phyloP scores from a whole-genome alignment of 1,284 basidiomycete species.

The Salmacisia buchloeana region DNA sequence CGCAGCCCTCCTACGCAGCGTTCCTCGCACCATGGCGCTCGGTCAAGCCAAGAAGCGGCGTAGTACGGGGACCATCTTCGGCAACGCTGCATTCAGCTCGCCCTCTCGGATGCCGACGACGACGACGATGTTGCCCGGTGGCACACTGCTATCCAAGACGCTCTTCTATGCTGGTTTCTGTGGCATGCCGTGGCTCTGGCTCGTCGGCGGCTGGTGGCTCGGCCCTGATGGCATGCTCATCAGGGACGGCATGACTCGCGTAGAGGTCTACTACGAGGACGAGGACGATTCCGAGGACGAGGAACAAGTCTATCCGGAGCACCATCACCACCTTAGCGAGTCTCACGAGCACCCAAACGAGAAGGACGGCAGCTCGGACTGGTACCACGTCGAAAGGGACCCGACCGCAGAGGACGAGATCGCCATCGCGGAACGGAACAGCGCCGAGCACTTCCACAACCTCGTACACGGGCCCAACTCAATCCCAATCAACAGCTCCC shows the following conservation, averaged over 20 bases:
- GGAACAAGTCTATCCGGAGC: too few species aligned
- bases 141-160: neutral
- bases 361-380: too few species aligned
- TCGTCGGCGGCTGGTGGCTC: slow-evolving; percentile 37
- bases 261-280: neutral
- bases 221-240: neutral
- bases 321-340: too few species aligned
- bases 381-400: too few species aligned
- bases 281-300: too few species aligned
- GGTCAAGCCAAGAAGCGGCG: neutral
- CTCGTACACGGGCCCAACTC: neutral
- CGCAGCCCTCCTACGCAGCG: neutral
- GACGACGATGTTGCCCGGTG: neutral
- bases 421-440: too few species aligned
- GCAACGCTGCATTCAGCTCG: neutral
- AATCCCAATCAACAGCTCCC: neutral
- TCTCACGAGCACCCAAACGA: too few species aligned
- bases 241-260: neutral
- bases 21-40: neutral
- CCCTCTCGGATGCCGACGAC: neutral
- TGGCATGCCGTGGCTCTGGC: slow-evolving; percentile 44
- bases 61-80: neutral
- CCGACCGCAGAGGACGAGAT: too few species aligned
- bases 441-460: neutral
- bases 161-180: slow-evolving; percentile 42